Conservation (phyloP, 305 asterid species). For the Solanum chacoense region DNA sequence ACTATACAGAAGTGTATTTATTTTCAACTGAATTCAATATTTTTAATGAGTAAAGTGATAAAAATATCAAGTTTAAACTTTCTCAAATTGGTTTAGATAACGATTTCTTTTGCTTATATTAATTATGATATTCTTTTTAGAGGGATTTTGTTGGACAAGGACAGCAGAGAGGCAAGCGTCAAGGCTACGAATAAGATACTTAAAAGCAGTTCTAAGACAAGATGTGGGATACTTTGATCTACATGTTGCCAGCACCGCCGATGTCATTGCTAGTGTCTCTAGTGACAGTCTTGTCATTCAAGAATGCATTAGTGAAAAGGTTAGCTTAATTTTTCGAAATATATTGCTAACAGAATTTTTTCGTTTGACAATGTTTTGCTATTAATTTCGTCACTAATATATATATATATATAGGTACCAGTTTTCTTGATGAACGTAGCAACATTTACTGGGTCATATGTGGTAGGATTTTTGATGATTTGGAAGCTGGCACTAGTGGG, state of each 20-base stretch:
- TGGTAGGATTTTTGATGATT: conserved; percentile 55
- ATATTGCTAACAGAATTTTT: background rate
- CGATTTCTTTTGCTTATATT: background rate
- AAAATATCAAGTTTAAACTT: background rate
- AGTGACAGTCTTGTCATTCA: conserved; percentile 86
- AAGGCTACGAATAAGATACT: conserved; percentile 50
- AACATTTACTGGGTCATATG: conserved; percentile 53
- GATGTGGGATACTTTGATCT: conserved; percentile 89
- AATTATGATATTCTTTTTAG: conserved; percentile 13
- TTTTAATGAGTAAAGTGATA: background rate
- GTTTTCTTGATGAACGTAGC: conserved; percentile 71
- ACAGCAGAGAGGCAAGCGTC: conserved; percentile 95
- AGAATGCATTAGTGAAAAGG: conserved; percentile 90
- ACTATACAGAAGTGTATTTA: no score
- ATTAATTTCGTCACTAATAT: background rate
- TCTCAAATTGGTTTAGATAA: background rate
- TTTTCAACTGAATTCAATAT: background rate
- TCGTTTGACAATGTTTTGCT: background rate
- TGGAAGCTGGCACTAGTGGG: conserved; percentile 82
- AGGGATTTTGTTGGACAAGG: conserved; percentile 98
- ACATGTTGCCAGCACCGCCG: conserved; percentile 84
- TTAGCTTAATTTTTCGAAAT: background rate
- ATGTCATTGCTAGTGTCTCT: conserved; percentile 73
- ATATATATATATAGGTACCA: conserved; percentile 37
- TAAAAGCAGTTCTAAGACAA: conserved; percentile 89